Evolutionary conservation across 305 asterid species (phyloP).

Genomic region (Lippia alba): DNA sequence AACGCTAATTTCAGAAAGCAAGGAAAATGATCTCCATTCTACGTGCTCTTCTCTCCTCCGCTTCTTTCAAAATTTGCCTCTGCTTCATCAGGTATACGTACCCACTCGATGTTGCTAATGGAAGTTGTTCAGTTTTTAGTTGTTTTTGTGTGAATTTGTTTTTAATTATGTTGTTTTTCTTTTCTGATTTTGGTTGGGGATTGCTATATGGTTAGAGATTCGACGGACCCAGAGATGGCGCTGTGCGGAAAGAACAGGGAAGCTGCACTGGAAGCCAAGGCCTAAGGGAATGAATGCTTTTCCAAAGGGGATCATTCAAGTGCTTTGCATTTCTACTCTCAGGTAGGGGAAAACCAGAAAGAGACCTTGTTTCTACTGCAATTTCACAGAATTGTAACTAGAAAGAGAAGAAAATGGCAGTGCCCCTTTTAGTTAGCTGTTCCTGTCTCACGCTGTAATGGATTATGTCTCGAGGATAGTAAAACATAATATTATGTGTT

Average conservation of each 20-base stretch:
- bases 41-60: too few relatives aligned
- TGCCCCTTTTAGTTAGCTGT: too few relatives aligned
- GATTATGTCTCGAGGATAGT: background rate
- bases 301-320: conserved; percentile 67
- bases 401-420: too few relatives aligned
- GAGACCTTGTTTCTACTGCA: too few relatives aligned
- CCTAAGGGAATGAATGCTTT: conserved; percentile 75
- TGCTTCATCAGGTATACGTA: too few relatives aligned
- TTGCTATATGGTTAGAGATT: conserved; percentile 66
- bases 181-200: conserved; percentile 30
- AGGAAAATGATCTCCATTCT: too few relatives aligned
- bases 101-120: too few relatives aligned
- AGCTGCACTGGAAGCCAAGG: conserved; percentile 73
- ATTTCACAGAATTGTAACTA: too few relatives aligned
- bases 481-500: background rate
- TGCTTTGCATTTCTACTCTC: conserved; percentile 74
- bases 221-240: conserved; percentile 68
- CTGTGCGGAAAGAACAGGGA: conserved; percentile 72
- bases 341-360: conserved; percentile 42
- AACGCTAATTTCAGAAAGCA: too few relatives aligned
- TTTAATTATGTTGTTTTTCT: background rate
- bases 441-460: conserved; percentile 11
- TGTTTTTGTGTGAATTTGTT: too few relatives aligned
- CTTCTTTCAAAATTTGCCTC: too few relatives aligned
- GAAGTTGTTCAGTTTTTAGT: too few relatives aligned